phyloP scores from a whole-genome alignment of 1,139 yeast species.

The Komagataea norvegica region DNA sequence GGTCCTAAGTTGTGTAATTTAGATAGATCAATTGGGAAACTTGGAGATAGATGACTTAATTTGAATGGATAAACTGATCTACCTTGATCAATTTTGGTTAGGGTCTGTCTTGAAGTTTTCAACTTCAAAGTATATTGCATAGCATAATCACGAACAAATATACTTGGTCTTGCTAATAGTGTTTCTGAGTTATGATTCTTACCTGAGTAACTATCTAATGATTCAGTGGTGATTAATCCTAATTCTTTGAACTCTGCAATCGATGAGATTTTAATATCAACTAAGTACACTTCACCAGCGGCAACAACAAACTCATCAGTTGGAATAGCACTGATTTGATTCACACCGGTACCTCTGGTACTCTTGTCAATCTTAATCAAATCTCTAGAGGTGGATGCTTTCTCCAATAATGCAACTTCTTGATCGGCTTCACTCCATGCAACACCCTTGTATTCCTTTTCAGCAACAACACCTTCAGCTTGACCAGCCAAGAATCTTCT shows the following conservation, averaged over 20 bases:
- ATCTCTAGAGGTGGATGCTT: constrained; percentile 36
- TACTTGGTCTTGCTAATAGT: constrained; percentile 60
- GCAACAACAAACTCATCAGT: constrained; percentile 68
- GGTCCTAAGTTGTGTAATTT: constrained; percentile 30
- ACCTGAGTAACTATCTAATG: constrained; percentile 59
- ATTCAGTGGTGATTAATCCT: constrained; percentile 65
- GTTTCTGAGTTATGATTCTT: constrained; percentile 48
- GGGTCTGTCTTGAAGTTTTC: constrained; percentile 66
- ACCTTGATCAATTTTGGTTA: constrained; percentile 63
- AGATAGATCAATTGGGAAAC: constrained; percentile 50
- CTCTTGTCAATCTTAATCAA: constrained; percentile 34
- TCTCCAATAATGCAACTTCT: constrained; percentile 53
- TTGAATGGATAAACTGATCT: constrained; percentile 92
- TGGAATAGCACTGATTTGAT: constrained; percentile 50
- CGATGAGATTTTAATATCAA: constrained; percentile 81
- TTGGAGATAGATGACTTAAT: constrained; percentile 56
- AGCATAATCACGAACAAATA: constrained; percentile 82
- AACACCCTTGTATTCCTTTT: constrained; percentile 88
- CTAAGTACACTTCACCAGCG: constrained; percentile 82
- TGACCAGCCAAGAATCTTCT: constrained; percentile 95
- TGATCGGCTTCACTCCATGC: constrained; percentile 86
- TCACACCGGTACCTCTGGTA: constrained; percentile 33
- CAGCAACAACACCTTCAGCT: constrained; percentile 86
- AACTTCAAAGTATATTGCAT: constrained; percentile 71
- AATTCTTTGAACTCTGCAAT: constrained; percentile 47